Evolutionary conservation across 176 grass and related monocot species (phyloP).

Genomic region (Musa acuminata): DNA sequence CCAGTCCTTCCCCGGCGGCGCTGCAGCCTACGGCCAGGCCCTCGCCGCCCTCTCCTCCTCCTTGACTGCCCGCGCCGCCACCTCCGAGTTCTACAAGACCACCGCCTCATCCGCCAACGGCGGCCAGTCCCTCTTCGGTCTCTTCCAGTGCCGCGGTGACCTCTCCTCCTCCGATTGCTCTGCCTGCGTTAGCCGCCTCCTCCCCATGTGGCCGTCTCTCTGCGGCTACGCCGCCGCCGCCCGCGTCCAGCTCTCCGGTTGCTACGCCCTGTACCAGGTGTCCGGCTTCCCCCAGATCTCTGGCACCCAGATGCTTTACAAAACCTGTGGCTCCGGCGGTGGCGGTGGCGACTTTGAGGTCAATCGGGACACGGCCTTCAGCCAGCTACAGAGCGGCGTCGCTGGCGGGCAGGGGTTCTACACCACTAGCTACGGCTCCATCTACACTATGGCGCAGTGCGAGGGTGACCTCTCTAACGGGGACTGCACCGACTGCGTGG

Average conservation of each 20-base stretch:
- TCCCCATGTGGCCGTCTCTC: constrained; percentile 52
- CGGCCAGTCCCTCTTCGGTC: constrained; percentile 49
- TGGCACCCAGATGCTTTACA: constrained; percentile 85
- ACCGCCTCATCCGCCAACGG: constrained; percentile 24
- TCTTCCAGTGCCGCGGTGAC: constrained; percentile 92
- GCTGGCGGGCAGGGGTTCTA: constrained; percentile 45
- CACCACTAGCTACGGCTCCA: constrained; percentile 63
- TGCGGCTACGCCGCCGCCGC: constrained; percentile 66
- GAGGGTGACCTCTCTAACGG: constrained; percentile 75
- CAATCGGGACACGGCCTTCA: constrained; percentile 66
- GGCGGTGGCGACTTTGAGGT: constrained; percentile 54
- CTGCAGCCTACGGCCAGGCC: constrained; percentile 2
- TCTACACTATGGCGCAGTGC: constrained; percentile 94
- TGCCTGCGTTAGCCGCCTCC: constrained; percentile 50
- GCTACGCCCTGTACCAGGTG: constrained; percentile 73
- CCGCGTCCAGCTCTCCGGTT: constrained; percentile 74
- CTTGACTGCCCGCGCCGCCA: constrained; percentile 42
- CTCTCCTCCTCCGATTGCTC: constrained; percentile 66
- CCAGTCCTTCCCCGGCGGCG: constrained; percentile 41
- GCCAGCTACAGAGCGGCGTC: constrained; percentile 49
- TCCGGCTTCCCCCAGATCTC: constrained; percentile 88
- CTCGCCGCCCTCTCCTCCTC: constrained; percentile 38
- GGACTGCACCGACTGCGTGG: constrained; percentile 71
- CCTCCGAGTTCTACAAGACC: constrained; percentile 87
- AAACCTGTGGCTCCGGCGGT: constrained; percentile 62